Conservation (phyloP, 495 filamentous ascomycete species). For the Penicillium pulvis region DNA sequence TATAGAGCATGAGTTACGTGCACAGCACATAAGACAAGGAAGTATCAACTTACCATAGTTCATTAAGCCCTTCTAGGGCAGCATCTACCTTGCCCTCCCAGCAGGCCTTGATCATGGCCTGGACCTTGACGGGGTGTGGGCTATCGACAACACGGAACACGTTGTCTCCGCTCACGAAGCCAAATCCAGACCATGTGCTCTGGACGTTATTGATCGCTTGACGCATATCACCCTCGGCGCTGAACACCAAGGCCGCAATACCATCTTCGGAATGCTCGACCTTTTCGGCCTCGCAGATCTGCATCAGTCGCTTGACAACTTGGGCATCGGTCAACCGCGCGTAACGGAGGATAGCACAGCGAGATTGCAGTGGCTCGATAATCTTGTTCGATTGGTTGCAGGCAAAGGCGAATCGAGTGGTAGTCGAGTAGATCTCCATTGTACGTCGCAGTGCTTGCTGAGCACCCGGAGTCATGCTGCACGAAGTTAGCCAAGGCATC, state of each 20-base stretch:
- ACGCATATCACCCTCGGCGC: slow-evolving; percentile 97
- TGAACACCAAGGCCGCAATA: slow-evolving; percentile 92
- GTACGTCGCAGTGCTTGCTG: slow-evolving; percentile 95
- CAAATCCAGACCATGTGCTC: slow-evolving; percentile 92
- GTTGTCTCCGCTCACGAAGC: slow-evolving; percentile 95
- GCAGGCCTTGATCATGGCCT: slow-evolving; percentile 97
- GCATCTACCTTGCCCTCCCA: slow-evolving; percentile 87
- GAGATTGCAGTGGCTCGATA: slow-evolving; percentile 95
- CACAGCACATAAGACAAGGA: background rate
- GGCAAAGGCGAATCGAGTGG: slow-evolving; percentile 95
- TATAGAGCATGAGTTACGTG: slow-evolving; percentile 28
- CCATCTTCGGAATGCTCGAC: slow-evolving; percentile 91
- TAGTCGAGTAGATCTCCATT: slow-evolving; percentile 98
- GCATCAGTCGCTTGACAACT: slow-evolving; percentile 83
- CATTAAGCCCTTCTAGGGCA: slow-evolving; percentile 83
- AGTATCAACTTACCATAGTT: slow-evolving; percentile 68
- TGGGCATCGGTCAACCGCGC: slow-evolving; percentile 89
- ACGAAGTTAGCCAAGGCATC: background rate
- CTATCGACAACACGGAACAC: slow-evolving; percentile 98
- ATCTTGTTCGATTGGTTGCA: slow-evolving; percentile 99
- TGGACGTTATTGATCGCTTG: slow-evolving; percentile 99
- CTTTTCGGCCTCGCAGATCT: slow-evolving; percentile 88
- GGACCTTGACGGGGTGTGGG: slow-evolving; percentile 96
- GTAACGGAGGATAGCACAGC: slow-evolving; percentile 96
- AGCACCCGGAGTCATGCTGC: slow-evolving; percentile 89